A percentile compares a stretch with the other conserved stretches of the same genome.
These are phyloP conservation scores for Leptosphaerulina australis DNA, from an alignment of 2,329 filamentous ascomycete species.

Conservation along the genomic window DNA sequence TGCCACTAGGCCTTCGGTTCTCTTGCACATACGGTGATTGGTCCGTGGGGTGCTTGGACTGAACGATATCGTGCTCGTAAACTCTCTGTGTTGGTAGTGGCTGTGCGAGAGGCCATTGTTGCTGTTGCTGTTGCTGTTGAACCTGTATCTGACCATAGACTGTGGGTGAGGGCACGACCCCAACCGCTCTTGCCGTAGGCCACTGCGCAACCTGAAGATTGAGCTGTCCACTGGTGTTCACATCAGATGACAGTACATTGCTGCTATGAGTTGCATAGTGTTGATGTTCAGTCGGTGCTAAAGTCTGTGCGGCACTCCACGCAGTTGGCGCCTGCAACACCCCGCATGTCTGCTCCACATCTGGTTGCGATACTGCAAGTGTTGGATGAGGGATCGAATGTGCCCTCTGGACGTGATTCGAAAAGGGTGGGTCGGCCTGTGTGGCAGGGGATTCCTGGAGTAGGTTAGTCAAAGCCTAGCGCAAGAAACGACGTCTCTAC, in stretches of 20 bases:
- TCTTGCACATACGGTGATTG: slow-evolving; percentile 8
- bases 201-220: slow-evolving; percentile 25
- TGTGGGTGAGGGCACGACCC: slow-evolving; percentile 15
- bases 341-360: slow-evolving; percentile 22
- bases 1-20: slow-evolving; percentile 24
- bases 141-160: slow-evolving; percentile 26
- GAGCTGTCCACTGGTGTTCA: slow-evolving; percentile 17
- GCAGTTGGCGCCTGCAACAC: slow-evolving; percentile 24
- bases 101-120: slow-evolving; percentile 28
- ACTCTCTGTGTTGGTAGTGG: slow-evolving; percentile 20
- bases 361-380: slow-evolving; percentile 27
- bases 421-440: slow-evolving; percentile 32
- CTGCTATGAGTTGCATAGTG: slow-evolving; percentile 25
- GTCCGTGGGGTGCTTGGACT: slow-evolving; percentile 16
- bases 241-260: slow-evolving; percentile 20
- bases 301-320: slow-evolving; percentile 23
- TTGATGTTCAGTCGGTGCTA: slow-evolving; percentile 20
- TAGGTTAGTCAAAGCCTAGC: slow-evolving; percentile 29
- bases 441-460: slow-evolving; percentile 29
- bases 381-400: slow-evolving; percentile 31
- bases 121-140: slow-evolving; percentile 23
- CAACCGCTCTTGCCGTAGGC: slow-evolving; percentile 19
- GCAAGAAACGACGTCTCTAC: slow-evolving; percentile 15
- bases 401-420: slow-evolving; percentile 26
- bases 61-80: slow-evolving; percentile 19